Base-by-base conservation (phyloP, 306 rosid genomes). In the Quercus gilva region DNA sequence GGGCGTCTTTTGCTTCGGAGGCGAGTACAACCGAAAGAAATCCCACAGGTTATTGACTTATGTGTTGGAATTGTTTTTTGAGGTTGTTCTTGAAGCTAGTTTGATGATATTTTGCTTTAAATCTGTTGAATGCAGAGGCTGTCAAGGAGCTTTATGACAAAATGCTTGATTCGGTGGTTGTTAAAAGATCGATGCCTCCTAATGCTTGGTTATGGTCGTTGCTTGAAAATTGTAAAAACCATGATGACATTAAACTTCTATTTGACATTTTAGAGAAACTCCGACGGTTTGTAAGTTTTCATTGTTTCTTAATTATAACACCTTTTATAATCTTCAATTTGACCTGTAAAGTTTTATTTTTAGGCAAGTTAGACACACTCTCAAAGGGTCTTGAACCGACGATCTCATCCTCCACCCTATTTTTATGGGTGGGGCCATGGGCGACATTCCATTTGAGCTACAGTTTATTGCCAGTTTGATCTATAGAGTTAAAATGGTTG, bases 171-270 rank as follows among this genome's bases (percentile, higher is more conserved):
- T 95, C 98, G 64, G 96, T 91, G 23, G 86, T 77, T 6, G 86
- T 84, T 28, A 85, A 91, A 80, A 84, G 88, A 81, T 79, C 97
- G 3, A 92, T 92, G 99, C 88, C 97, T 1, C 99, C 99, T 2
- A 95, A 95, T 83, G 96, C 99, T 83, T 95, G 96, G 96, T 43
- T 89, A 75, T 93, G 99, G 99, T 90, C 96, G 9, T 79, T 93
- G 94, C 86, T 91, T 76, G 87, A 88, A 56, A 89, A 84, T 85
- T 91, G 99, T 75, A 84, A 86, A 89, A 91, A 78, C 73, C 82
- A 82, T 0, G 90, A 74, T 18, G 99, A 95, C 81, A 83, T 95
- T 80, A 71, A 64, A 74, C 94, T 93, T 79, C 88, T 95, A 7
- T 95, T 95, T 72, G 91, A 89, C 81, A 81, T 86, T 77, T 81